Percentiles rank a stretch among this genome's conserved stretches.
Evolutionary conservation across 768 basidiomycete genomes (phyloP).

Genomic region (Leccinum olivaceopallidum): DNA sequence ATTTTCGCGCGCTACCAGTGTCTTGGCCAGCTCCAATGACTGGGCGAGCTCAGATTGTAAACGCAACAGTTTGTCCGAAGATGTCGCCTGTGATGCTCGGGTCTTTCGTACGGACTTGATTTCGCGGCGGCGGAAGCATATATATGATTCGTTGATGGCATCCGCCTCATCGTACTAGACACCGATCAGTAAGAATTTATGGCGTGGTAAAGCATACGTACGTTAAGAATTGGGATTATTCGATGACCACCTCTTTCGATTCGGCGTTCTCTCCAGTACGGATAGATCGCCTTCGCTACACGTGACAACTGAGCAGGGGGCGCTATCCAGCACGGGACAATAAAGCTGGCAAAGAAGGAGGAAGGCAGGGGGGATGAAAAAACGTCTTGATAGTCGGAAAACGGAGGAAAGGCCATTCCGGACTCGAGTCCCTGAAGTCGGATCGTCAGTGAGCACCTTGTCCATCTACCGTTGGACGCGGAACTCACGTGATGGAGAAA

Average conservation of each 20-base stretch:
- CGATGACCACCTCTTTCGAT: conserved; percentile 76
- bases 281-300: conserved; percentile 73
- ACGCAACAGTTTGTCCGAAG: conserved; percentile 84
- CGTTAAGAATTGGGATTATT: conserved; percentile 88
- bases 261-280: conserved; percentile 89
- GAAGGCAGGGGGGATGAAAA: conserved; percentile 62
- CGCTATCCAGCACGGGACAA: conserved; percentile 70
- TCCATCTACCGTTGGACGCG: neutral
- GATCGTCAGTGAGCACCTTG: neutral
- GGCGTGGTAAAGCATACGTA: conserved; percentile 38
- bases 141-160: conserved; percentile 87
- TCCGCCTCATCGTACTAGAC: conserved; percentile 85
- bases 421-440: conserved; percentile 56
- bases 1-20: conserved; percentile 70
- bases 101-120: conserved; percentile 95
- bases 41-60: conserved; percentile 74
- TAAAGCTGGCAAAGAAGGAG: conserved; percentile 67
- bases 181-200: conserved; percentile 3
- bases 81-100: conserved; percentile 84
- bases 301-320: conserved; percentile 59
- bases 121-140: conserved; percentile 95
- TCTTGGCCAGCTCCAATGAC: conserved; percentile 71
- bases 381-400: conserved; percentile 69
- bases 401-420: conserved; percentile 69
- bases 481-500: conserved; percentile 83